Percentiles rank a stretch among this genome's conserved stretches.
phyloP scores from a whole-genome alignment of 345 rosid genomes.

The Mercurialis annua region DNA sequence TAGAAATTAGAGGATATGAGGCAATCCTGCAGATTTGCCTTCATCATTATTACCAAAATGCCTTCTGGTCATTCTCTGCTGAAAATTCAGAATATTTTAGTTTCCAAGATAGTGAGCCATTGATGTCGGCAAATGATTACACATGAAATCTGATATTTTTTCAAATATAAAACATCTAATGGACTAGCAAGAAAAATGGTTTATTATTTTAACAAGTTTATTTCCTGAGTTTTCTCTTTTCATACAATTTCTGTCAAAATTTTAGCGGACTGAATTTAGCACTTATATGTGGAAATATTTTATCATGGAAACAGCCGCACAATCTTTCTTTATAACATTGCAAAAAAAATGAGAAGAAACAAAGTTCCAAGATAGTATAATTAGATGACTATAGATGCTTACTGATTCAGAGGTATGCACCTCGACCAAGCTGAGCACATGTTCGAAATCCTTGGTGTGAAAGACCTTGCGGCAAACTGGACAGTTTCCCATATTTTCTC shows the following conservation, averaged over 20 bases:
- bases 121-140: neutral
- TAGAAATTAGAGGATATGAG: no score
- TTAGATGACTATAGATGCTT: conserved; percentile 13
- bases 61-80: no score
- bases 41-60: no score
- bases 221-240: neutral
- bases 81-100: no score
- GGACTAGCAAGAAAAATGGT: neutral
- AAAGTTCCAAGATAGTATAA: neutral
- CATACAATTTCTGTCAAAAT: neutral
- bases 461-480: conserved; percentile 88
- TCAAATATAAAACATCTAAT: neutral
- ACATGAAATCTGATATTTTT: neutral
- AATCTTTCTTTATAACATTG: neutral
- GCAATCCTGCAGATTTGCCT: no score
- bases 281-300: neutral
- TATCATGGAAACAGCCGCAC: neutral
- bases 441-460: conserved; percentile 67
- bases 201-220: neutral
- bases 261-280: neutral
- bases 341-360: no score
- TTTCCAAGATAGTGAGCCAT: no score
- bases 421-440: conserved; percentile 69
- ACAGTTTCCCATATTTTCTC: conserved; percentile 57
- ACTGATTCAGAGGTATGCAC: conserved; percentile 50